Conservation (phyloP, 2,329 filamentous ascomycete genomes). For the Gnomoniopsis sp. region DNA sequence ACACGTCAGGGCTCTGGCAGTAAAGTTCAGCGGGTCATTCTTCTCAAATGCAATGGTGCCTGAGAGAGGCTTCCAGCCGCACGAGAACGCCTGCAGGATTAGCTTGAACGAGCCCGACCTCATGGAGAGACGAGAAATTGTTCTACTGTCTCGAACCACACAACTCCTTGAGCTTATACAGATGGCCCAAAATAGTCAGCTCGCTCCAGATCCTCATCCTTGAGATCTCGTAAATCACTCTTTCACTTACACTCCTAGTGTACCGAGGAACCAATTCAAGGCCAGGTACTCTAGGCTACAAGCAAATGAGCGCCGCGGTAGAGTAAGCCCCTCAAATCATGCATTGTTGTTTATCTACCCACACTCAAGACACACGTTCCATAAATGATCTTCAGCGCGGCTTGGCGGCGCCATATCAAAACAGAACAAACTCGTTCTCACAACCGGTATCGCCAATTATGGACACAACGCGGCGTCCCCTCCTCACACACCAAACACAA, state of each 20-base stretch:
- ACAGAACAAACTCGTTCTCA: neutral
- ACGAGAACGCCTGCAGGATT: neutral
- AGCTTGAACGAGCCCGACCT: too few relatives aligned
- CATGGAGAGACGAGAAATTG: too few relatives aligned
- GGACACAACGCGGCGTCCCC: too few relatives aligned
- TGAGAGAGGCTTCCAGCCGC: neutral
- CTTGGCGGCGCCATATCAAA: neutral
- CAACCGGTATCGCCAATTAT: too few relatives aligned
- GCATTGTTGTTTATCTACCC: neutral
- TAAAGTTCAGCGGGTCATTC: neutral
- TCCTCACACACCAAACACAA: too few relatives aligned
- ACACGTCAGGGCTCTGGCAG: neutral
- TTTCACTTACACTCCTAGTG: neutral
- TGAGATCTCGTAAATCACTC: neutral
- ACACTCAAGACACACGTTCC: neutral
- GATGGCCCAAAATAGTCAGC: neutral
- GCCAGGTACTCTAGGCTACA: neutral
- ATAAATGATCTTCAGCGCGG: neutral
- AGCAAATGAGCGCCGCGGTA: neutral
- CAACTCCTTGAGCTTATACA: too few relatives aligned
- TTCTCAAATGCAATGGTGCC: neutral
- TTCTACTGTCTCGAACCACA: too few relatives aligned
- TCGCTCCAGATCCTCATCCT: neutral
- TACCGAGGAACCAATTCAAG: too few relatives aligned
- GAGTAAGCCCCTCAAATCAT: neutral